These are phyloP conservation scores for Cyberlindnera suaveolens DNA, from an alignment of 805 yeast genomes.

Conservation along the genomic window DNA sequence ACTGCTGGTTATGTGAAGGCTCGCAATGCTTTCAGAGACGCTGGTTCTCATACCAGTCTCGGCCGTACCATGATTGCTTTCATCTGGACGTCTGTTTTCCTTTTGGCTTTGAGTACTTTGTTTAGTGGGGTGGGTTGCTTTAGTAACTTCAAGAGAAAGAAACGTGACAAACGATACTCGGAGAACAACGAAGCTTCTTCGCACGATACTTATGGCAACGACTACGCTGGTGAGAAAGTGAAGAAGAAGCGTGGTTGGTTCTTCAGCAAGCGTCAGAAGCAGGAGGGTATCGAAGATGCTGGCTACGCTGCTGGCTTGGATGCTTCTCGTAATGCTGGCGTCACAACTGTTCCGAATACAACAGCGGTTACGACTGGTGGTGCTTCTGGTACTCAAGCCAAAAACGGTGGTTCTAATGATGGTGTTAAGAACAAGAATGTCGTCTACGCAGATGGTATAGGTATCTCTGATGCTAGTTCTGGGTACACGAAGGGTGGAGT, in stretches of 20 bases:
- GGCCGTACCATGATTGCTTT: slow-evolving; percentile 52
- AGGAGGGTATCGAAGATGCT: slow-evolving; percentile 9
- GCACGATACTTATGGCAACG: slow-evolving; percentile 25
- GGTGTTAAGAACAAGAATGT: slow-evolving; percentile 8
- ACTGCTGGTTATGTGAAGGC: slow-evolving; percentile 56
- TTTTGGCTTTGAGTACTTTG: slow-evolving; percentile 14
- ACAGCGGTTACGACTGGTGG: not conserved
- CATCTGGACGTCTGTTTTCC: slow-evolving; percentile 49
- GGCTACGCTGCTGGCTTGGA: slow-evolving; percentile 8
- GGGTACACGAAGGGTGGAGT: slow-evolving; percentile 3
- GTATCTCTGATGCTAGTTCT: slow-evolving; percentile 13
- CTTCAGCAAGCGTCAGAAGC: slow-evolving; percentile 7
- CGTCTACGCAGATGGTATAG: slow-evolving; percentile 10
- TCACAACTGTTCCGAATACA: no score
- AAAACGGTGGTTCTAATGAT: not conserved
- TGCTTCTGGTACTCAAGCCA: not conserved
- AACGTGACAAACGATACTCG: slow-evolving; percentile 13
- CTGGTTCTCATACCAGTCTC: slow-evolving; percentile 35
- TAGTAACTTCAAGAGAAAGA: slow-evolving; percentile 7
- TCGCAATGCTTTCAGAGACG: slow-evolving; percentile 38
- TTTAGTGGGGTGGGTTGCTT: slow-evolving; percentile 19
- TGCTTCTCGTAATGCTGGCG: no score
- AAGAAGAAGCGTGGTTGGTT: slow-evolving; percentile 11
- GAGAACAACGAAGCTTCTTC: slow-evolving; percentile 20
- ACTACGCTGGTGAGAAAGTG: slow-evolving; percentile 15